phyloP scores from a whole-genome alignment of 1,139 yeast species.

The Candida glucosophila region DNA sequence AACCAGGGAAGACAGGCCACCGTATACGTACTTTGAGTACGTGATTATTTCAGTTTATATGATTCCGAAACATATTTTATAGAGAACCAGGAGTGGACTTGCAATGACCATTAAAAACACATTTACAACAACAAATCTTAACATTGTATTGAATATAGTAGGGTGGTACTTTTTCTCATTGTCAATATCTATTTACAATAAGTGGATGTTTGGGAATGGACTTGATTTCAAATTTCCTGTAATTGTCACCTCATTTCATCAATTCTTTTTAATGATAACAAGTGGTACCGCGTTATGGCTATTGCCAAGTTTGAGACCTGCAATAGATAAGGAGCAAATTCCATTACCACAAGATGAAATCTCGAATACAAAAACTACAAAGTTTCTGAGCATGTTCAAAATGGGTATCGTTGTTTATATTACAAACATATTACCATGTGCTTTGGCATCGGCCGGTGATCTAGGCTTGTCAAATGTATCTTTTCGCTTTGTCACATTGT shows the following conservation, averaged over 20 bases:
- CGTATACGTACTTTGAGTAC: too few relatives aligned
- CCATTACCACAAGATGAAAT: too few relatives aligned
- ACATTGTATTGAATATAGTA: conserved; percentile 24
- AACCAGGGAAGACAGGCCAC: too few relatives aligned
- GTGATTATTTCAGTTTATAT: too few relatives aligned
- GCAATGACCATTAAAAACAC: too few relatives aligned
- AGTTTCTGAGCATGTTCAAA: conserved; percentile 10
- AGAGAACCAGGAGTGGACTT: too few relatives aligned
- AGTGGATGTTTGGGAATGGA: conserved; percentile 89
- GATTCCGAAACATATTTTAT: too few relatives aligned
- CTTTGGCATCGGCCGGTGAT: conserved; percentile 84
- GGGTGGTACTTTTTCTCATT: conserved; percentile 59
- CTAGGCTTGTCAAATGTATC: conserved; percentile 89
- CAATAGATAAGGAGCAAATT: conserved; percentile 4
- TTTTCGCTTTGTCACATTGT: conserved; percentile 66
- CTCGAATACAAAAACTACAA: conserved; percentile 1
- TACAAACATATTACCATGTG: conserved; percentile 69
- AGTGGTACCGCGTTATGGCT: conserved; percentile 35
- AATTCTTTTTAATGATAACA: conserved; percentile 52
- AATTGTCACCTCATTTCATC: conserved; percentile 78
- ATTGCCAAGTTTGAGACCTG: conserved; percentile 43
- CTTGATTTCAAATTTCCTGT: conserved; percentile 77
- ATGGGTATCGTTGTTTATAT: conserved; percentile 24
- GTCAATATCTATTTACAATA: conserved; percentile 80
- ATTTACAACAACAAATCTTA: too few relatives aligned